Percentiles rank a stretch among this genome's conserved stretches.
Conservation (phyloP, 257 asterid species). For the Paulownia fortunei region DNA sequence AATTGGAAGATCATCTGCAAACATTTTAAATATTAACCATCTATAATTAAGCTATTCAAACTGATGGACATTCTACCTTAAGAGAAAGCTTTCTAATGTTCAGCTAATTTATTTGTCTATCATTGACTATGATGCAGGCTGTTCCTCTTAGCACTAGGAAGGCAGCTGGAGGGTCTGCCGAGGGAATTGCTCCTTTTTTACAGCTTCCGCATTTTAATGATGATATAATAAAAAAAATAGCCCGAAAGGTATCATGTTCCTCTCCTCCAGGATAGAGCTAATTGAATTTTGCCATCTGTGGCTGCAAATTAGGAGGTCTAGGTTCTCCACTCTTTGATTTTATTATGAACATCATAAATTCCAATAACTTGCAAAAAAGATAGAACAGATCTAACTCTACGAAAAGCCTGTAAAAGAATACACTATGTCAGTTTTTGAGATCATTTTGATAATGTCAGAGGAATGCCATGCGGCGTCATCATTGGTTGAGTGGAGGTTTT, state of each 20-base stretch:
- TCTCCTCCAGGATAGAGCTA: not conserved
- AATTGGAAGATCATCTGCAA: slow-evolving; percentile 16
- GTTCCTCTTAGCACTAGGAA: slow-evolving; percentile 90
- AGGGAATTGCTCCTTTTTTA: slow-evolving; percentile 77
- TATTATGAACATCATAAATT: not conserved
- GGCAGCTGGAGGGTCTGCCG: slow-evolving; percentile 66
- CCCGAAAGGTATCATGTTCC: slow-evolving; percentile 61
- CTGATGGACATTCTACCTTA: not conserved
- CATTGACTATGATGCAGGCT: slow-evolving; percentile 59
- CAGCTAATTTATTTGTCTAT: slow-evolving; percentile 15
- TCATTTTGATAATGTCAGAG: slow-evolving; percentile 7
- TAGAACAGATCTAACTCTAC: not conserved
- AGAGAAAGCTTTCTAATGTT: slow-evolving; percentile 18
- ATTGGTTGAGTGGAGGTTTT: slow-evolving; percentile 8
- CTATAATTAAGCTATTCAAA: not conserved
- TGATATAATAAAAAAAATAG: slow-evolving; percentile 62
- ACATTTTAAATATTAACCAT: not conserved
- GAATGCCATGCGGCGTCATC: not conserved
- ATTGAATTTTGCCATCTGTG: not conserved
- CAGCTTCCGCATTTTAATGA: slow-evolving; percentile 95
- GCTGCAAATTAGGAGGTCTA: slow-evolving; percentile 10
- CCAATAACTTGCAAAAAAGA: not conserved
- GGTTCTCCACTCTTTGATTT: not conserved
- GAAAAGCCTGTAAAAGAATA: not conserved
- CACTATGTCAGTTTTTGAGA: not conserved